Conservation (phyloP, 176 grass and related monocot genomes). For the Miscanthus lutarioriparius region DNA sequence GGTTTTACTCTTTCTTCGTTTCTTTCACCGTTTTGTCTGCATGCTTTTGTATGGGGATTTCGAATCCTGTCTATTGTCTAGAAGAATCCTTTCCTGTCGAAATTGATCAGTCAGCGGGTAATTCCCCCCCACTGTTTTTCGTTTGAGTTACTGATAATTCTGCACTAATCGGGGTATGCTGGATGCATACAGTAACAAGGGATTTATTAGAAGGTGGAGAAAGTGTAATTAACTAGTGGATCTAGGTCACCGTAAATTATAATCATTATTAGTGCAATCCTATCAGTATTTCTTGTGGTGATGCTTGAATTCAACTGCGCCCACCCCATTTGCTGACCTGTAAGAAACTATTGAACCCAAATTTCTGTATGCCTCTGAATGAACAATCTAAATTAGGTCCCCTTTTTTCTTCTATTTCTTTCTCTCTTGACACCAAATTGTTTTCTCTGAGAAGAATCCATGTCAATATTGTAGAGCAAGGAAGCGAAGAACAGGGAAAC, state of each 20-base stretch:
- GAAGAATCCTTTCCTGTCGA: neutral
- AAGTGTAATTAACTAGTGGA: neutral
- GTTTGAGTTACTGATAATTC: slow-evolving; percentile 1
- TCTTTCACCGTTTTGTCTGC: neutral
- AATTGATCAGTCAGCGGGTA: neutral
- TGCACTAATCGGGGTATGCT: no score
- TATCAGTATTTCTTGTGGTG: neutral
- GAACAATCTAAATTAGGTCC: neutral
- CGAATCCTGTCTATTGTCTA: neutral
- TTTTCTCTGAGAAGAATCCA: neutral
- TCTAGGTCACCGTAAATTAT: slow-evolving; percentile 9
- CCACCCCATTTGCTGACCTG: neutral
- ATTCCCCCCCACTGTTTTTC: neutral
- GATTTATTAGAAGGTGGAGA: neutral
- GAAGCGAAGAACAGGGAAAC: slow-evolving; percentile 33
- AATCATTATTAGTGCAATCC: neutral
- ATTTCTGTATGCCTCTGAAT: neutral
- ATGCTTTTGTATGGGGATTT: neutral
- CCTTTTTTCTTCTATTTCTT: neutral
- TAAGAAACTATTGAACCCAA: neutral
- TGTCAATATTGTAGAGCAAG: slow-evolving; percentile 20
- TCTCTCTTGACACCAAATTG: neutral
- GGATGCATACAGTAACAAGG: neutral
- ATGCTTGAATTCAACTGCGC: neutral
- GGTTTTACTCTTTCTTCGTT: neutral